Evolutionary conservation across 2,329 filamentous ascomycete species (phyloP), one percentile per base, ranked within the genome.

Genomic region (Aspergillus ibericus): DNA sequence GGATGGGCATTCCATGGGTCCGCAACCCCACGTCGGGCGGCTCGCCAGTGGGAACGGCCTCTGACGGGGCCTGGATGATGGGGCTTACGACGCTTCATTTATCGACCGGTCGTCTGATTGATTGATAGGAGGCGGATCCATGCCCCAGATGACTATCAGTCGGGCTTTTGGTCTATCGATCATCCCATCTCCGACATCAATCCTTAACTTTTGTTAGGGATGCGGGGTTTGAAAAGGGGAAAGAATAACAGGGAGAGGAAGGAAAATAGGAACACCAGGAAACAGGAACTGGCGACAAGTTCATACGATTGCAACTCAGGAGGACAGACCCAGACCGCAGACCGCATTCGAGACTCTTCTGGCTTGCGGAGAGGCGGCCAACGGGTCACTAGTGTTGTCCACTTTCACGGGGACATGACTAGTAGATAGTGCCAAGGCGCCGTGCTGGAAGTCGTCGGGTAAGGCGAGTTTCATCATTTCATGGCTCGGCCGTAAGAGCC

Each of bases 21-120:
- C 25, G 15, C 44, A 16, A 12, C 44, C 44, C 44, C 44, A 48
- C 44, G 15, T 27, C 44, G 25, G 44, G 27, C 7, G 44, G 44
- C 44, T 48, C 44, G 44, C 25, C 44, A 48, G 44, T 48, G 25
- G 16, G 32, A 12, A 7, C 15, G 15, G 25, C 27, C 44, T 25
- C 38, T 44, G 36, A 44, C 32, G 44, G 27, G 51, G 38, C 22
- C 51, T 13, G 51, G n/a, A 12, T 22, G 51, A 44, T 32, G 51
- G 51, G 51, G 51, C 51, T 53, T 53, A 53, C 51, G 51, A 53
- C 51, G 51, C 44, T 53, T 53, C 51, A 53, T 53, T 34, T 29
- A 13, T 20, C 16, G 36, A 53, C 40, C n/a, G 50, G 22, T 42
- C 22, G 50, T 22, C 22, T 53, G 51, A 53, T 53, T 42, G 36